These are phyloP conservation scores for Populus alba DNA, from an alignment of 345 rosid species.

Conservation along the genomic window DNA sequence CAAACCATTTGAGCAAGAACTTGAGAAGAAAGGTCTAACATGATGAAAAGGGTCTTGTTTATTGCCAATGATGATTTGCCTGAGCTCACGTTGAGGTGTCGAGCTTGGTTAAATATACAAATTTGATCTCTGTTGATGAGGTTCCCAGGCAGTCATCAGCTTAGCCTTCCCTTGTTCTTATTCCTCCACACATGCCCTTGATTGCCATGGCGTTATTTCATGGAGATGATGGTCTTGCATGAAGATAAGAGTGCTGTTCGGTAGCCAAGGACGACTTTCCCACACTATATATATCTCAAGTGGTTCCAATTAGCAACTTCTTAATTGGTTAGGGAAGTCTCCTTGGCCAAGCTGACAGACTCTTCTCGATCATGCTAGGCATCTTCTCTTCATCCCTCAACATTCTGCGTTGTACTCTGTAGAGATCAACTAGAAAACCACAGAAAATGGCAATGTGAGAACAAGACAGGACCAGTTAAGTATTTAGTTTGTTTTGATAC, in stretches of 20 bases:
- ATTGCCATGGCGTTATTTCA: too few relatives aligned
- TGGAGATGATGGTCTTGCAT: slow-evolving; percentile 1
- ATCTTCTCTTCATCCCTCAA: not conserved
- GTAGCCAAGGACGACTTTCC: slow-evolving; percentile 25
- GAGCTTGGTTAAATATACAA: too few relatives aligned
- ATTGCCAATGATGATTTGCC: not conserved
- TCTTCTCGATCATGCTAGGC: slow-evolving; percentile 16
- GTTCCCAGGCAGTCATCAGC: not conserved
- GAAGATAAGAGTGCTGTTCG: slow-evolving; percentile 14
- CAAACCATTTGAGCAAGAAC: not conserved
- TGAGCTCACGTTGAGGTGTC: not conserved
- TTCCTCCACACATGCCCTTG: not conserved
- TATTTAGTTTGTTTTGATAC: too few relatives aligned
- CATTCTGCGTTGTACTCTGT: not conserved
- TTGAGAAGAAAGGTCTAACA: not conserved
- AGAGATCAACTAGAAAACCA: too few relatives aligned
- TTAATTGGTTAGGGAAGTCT: slow-evolving; percentile 6
- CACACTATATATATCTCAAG: not conserved
- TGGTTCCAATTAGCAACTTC: not conserved
- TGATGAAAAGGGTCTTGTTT: not conserved
- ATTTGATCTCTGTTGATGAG: not conserved
- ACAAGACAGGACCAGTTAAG: too few relatives aligned
- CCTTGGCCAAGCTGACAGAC: slow-evolving; percentile 16
- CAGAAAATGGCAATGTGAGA: too few relatives aligned
- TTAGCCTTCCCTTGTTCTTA: not conserved